A percentile compares a stretch with the other conserved stretches of the same genome.
Evolutionary conservation across 2,329 filamentous ascomycete genomes (phyloP).

Genomic region (Lasiodiplodia citricola): DNA sequence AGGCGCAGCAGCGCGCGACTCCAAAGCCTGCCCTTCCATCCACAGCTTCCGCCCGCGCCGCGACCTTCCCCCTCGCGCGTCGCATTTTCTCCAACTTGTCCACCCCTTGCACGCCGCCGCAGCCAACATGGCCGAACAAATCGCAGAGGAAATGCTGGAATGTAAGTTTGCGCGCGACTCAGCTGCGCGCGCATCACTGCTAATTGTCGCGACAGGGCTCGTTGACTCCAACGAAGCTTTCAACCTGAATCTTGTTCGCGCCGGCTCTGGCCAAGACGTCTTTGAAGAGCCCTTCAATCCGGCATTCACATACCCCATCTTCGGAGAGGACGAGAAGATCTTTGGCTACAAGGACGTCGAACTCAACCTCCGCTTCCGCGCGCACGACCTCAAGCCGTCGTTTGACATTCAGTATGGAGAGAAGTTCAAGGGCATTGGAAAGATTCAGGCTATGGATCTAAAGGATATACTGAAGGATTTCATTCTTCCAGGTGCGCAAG

Average conservation of each 20-base stretch:
- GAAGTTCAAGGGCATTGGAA: slow-evolving; percentile 72
- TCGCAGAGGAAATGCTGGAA: slow-evolving; percentile 36
- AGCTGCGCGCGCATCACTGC: slow-evolving; percentile 16
- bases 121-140: slow-evolving; percentile 5
- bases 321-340: slow-evolving; percentile 89
- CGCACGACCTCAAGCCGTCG: slow-evolving; percentile 79
- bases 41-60: slow-evolving; percentile 22
- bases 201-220: slow-evolving; percentile 31
- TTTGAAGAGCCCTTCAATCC: slow-evolving; percentile 77
- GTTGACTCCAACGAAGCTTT: slow-evolving; percentile 45
- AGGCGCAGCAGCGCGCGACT: slow-evolving; percentile 11
- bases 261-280: slow-evolving; percentile 31
- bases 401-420: slow-evolving; percentile 73
- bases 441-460: slow-evolving; percentile 73
- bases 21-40: background rate
- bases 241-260: slow-evolving; percentile 44
- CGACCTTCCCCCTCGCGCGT: background rate
- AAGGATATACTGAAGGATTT: slow-evolving; percentile 65
- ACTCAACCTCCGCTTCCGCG: slow-evolving; percentile 72
- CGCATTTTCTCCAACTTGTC: background rate
- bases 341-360: slow-evolving; percentile 86
- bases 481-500: slow-evolving; percentile 67
- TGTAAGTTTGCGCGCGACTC: slow-evolving; percentile 33
- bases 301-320: slow-evolving; percentile 87
- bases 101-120: background rate